Conservation (phyloP, 2,329 filamentous ascomycete genomes). For the Escovopsis weberi region DNA sequence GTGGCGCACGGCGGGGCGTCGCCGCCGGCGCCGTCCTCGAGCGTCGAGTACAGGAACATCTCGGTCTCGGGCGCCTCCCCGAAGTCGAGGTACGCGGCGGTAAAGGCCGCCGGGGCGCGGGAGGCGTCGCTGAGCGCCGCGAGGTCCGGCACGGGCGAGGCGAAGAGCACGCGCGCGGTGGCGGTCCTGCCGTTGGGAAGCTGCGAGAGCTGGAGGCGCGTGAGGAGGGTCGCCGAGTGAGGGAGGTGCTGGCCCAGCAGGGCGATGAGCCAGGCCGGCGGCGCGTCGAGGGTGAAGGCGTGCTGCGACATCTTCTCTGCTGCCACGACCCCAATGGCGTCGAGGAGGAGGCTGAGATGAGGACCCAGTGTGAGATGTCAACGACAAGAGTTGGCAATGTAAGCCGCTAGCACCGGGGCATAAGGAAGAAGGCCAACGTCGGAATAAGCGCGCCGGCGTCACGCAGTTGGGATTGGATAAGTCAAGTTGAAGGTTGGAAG, state of each 20-base stretch:
- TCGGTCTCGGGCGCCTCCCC: constrained; percentile 48
- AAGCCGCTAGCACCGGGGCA: too few relatives aligned
- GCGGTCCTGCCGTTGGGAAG: constrained; percentile 25
- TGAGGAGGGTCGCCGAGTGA: constrained; percentile 42
- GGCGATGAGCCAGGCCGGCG: constrained; percentile 24
- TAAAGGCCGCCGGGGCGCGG: constrained; percentile 22
- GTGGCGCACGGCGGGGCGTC: too few relatives aligned
- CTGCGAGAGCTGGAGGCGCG: constrained; percentile 47
- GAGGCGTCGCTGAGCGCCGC: not conserved
- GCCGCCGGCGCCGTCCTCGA: constrained; percentile 23
- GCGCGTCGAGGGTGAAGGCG: constrained; percentile 12
- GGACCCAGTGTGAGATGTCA: too few relatives aligned
- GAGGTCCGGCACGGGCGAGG: constrained; percentile 8
- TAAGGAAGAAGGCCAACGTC: too few relatives aligned
- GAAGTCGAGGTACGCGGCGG: constrained; percentile 47
- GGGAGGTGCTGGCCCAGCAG: constrained; percentile 39
- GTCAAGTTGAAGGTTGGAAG: too few relatives aligned
- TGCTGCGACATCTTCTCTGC: constrained; percentile 1
- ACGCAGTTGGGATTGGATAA: too few relatives aligned
- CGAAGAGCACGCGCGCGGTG: constrained; percentile 28
- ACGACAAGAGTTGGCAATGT: too few relatives aligned
- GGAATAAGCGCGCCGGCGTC: too few relatives aligned
- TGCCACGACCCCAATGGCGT: not conserved
- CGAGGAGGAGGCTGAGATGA: not conserved
- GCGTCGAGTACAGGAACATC: constrained; percentile 44